A percentile compares a stretch with the other conserved stretches of the same genome.
phyloP scores from a whole-genome alignment of 2,329 filamentous ascomycete species.

The Talaromyces sp. region DNA sequence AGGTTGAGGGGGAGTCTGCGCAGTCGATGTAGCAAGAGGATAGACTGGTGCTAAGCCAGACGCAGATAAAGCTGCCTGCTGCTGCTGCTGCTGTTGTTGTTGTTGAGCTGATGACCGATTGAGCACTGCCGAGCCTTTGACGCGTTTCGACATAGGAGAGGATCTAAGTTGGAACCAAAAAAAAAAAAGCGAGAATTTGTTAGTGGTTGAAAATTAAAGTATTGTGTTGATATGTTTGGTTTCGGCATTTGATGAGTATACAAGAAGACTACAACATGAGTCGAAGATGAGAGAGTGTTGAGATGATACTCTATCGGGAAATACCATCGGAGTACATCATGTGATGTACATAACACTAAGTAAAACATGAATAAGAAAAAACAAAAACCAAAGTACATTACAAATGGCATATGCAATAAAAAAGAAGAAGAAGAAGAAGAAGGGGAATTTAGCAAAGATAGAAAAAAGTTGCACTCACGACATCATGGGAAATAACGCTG shows the following conservation, averaged over 20 bases:
- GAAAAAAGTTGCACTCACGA: slow-evolving; percentile 34
- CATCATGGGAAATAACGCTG: slow-evolving; percentile 35
- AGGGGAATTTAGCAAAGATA: not conserved
- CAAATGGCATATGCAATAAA: not conserved
- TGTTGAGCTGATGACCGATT: slow-evolving; percentile 39
- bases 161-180: slow-evolving; percentile 28
- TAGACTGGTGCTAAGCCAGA: slow-evolving; percentile 6
- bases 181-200: slow-evolving; percentile 3
- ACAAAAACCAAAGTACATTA: not conserved
- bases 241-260: not conserved
- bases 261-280: slow-evolving; percentile 7
- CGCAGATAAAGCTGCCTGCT: slow-evolving; percentile 30
- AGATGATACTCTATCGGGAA: slow-evolving; percentile 3
- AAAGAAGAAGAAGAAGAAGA: not conserved
- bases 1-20: slow-evolving; percentile 10
- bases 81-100: slow-evolving; percentile 38
- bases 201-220: not conserved
- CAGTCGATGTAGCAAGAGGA: slow-evolving; percentile 6
- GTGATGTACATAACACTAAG: not conserved
- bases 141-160: slow-evolving; percentile 40
- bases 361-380: not conserved
- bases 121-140: slow-evolving; percentile 39
- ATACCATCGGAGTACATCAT: slow-evolving; percentile 3
- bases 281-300: not conserved
- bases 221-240: not conserved